These are phyloP conservation scores for Lactarius akahatsu DNA, from an alignment of 768 basidiomycete species.

Conservation along the genomic window DNA sequence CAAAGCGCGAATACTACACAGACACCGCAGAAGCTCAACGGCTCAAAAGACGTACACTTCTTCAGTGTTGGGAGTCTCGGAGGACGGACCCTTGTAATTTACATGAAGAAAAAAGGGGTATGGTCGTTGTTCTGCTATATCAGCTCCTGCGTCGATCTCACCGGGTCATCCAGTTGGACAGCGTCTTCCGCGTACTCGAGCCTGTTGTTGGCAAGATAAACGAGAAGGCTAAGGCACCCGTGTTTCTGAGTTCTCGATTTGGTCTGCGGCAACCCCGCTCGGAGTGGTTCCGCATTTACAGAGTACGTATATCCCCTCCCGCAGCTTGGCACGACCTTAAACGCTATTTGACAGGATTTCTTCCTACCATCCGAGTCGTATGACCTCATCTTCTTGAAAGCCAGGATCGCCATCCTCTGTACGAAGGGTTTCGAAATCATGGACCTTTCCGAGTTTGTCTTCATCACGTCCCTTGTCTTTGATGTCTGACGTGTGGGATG, in stretches of 20 bases:
- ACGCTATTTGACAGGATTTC: conserved; percentile 56
- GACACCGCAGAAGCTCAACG: conserved; percentile 87
- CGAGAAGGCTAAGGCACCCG: conserved; percentile 68
- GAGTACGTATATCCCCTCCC: conserved; percentile 41
- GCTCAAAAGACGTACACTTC: conserved; percentile 90
- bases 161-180: conserved; percentile 56
- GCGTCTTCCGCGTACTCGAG: conserved; percentile 96
- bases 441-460: conserved; percentile 83
- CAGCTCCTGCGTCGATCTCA: conserved; percentile 28
- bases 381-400: conserved; percentile 89
- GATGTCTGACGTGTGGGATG: conserved; percentile 13
- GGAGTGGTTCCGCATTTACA: conserved; percentile 94
- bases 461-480: background rate
- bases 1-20: conserved; percentile 65
- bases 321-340: background rate
- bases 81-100: conserved; percentile 86
- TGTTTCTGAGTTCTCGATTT: conserved; percentile 68
- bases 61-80: conserved; percentile 90
- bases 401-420: conserved; percentile 90
- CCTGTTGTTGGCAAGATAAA: conserved; percentile 90
- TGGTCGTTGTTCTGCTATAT: conserved; percentile 29
- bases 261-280: conserved; percentile 78
- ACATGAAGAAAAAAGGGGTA: conserved; percentile 93
- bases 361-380: conserved; percentile 90
- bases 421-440: conserved; percentile 97